Base-by-base conservation (phyloP, 768 basidiomycete species). In the Pleurotus tuoliensis region DNA sequence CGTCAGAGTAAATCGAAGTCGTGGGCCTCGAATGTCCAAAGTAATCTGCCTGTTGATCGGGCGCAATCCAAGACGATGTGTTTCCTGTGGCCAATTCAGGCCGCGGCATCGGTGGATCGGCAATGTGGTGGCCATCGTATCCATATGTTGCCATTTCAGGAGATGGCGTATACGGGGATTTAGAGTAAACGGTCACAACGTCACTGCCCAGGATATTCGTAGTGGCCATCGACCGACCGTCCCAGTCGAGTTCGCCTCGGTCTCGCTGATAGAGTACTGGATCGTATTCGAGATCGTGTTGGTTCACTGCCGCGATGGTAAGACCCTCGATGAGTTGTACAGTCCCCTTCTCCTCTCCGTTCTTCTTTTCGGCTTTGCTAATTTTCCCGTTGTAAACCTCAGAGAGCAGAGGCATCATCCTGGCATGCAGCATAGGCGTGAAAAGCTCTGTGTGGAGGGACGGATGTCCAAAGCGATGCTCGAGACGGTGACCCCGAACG, bases 391-490 rank as follows among this genome's bases (percentile, higher is more conserved):
- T 69, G 66, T 84, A 88, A 20, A 87, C 82, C 45, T 84, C 76
- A n/a, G 69, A 65, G 11, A 88, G 72, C 16, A 86, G 69, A n/a
- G 73, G 77, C 73, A 83, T 76, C 81, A 84, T 82, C 64, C 79
- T 79, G 51, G 83, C 80, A 58, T 86, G 87, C 12, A 88, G 66
- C 83, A 87, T 83, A 0, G 85, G 87, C 12, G 82, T 85, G 65
- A 88, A 84, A 54, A 91, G 74, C 50, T 90, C 84, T 5, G 76
- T 68, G 53, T 88, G 82, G 27, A 94, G 73, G 11, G 90, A 85
- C 1, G 93, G 91, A 67, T 94, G 91, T 1, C 89, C 85, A 73
- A 94, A 95, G 22, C 92, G 84, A 63, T 83, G 84, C 71, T 82
- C 81, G 38, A 94, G 80, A 37, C 86, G 82, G 60, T 82, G 73